Base-by-base conservation (phyloP, 176 grass and related monocot species). In the Eragrostis nindensis region DNA sequence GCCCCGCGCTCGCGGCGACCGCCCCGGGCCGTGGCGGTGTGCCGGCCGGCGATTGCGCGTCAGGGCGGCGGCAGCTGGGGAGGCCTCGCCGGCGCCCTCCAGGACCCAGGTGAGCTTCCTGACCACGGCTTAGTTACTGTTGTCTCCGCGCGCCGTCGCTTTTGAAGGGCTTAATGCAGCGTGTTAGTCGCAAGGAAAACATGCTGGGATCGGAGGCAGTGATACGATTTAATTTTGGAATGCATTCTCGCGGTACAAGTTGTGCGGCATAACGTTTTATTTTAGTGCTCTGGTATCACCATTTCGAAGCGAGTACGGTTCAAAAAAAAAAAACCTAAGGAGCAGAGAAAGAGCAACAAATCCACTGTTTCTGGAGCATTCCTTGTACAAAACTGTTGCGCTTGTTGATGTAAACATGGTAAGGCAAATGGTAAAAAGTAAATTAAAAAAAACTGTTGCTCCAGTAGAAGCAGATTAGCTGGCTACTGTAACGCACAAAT, bases 21-120 rank as follows among this genome's bases (percentile, higher is more conserved):
- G 54, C 47, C 27, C 22, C 53, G 0, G 7, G 63, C 3, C 52
- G 24, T 32, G 14, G 54, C 39, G 12, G 8, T 25, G 5, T 40
- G 32, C 16, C 7, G 8, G 32, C 22, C 21, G 66, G 64, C 40
- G 2, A 17, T 18, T 69, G 62, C 70, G 62, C 52, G 43, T 66
- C 52, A 63, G 68, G 55, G 86, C 81, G 19, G 44, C 81, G 22
- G 32, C 69, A 18, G 29, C 48, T 11, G 29, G 57, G 74, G 80
- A 83, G 29, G 42, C 76, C 43, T 18, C 7, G 55, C 55, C 82
- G 16, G 3, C 56, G 16, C 77, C 82, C 7, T 77, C 82, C n/a
- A 80, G 87, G 68, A 89, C 82, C 46, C 39, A 85, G 61, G 86
- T 88, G 49, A 78, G 45, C 22, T 15, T 0, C 46, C 2, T 48